Conservation (phyloP, 1,284 basidiomycete species). For the Rhodotorula sp. region DNA sequence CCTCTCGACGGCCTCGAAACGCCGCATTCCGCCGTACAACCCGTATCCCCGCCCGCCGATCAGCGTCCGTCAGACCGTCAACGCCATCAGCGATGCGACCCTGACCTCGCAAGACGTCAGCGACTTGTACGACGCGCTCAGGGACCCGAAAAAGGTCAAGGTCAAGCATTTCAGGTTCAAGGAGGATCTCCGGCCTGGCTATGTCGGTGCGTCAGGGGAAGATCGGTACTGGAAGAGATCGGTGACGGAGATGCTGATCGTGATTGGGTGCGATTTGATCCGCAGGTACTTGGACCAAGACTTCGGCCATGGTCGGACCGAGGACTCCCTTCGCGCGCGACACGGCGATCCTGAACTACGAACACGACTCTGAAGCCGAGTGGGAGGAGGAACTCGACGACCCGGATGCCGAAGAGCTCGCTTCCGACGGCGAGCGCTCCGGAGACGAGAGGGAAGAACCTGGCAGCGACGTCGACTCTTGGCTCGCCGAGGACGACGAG, state of each 20-base stretch:
- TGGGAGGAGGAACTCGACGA: constrained; percentile 75
- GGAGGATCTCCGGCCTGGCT: constrained; percentile 74
- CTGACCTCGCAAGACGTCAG: constrained; percentile 64
- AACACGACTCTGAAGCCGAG: constrained; percentile 78
- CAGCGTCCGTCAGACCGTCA: constrained; percentile 60
- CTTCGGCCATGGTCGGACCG: constrained; percentile 65
- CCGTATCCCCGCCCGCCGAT: constrained; percentile 27
- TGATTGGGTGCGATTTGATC: no score
- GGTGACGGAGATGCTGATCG: not conserved
- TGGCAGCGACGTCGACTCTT: constrained; percentile 40
- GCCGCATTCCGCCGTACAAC: constrained; percentile 22
- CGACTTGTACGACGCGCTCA: constrained; percentile 57
- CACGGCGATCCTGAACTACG: constrained; percentile 68
- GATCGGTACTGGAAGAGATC: no score
- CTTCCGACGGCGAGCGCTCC: constrained; percentile 37
- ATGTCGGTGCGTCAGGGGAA: constrained; percentile 58
- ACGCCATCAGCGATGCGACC: constrained; percentile 67
- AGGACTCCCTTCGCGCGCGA: constrained; percentile 72
- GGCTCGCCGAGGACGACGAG: constrained; percentile 60
- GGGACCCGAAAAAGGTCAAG: constrained; percentile 61
- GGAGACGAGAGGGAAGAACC: constrained; percentile 38
- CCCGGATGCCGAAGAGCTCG: constrained; percentile 56
- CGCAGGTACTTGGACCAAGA: constrained; percentile 71
- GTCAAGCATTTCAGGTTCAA: constrained; percentile 72
- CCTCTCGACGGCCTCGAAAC: constrained; percentile 10